A percentile compares a stretch with the other conserved stretches of the same genome.
Evolutionary conservation across 805 yeast genomes (phyloP).

Genomic region (Nakazawaea siamensis): DNA sequence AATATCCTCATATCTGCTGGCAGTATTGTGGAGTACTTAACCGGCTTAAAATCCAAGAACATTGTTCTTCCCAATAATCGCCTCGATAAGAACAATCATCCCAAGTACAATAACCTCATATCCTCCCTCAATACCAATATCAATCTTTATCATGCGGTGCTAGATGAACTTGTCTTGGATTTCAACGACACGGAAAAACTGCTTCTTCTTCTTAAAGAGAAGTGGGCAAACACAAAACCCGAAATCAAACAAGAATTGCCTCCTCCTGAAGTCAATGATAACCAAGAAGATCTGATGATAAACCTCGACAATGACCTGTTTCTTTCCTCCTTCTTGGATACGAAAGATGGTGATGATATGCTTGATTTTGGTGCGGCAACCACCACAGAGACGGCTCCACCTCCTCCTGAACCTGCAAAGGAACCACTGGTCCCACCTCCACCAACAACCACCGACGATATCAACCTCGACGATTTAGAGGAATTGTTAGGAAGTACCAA

Average conservation of each 20-base stretch:
- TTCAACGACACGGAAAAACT: constrained; percentile 7
- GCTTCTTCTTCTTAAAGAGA: constrained; percentile 1
- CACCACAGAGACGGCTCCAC: neutral
- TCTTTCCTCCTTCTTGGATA: too few species aligned
- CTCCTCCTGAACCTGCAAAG: neutral
- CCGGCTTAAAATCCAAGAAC: constrained; percentile 9
- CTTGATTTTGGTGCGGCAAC: constrained; percentile 7
- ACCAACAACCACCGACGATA: neutral
- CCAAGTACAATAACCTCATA: constrained; percentile 6
- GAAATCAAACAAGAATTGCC: neutral
- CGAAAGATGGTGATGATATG: neutral
- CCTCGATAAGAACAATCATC: constrained; percentile 4
- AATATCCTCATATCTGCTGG: constrained; percentile 9
- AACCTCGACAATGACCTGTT: too few species aligned
- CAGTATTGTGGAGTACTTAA: constrained; percentile 7
- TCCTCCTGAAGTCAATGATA: constrained; percentile 15
- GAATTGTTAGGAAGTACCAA: constrained; percentile 9
- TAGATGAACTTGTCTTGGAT: constrained; percentile 9
- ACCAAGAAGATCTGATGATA: too few species aligned
- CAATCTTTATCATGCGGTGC: constrained; percentile 3
- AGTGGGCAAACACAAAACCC: constrained; percentile 2
- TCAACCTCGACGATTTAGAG: constrained; percentile 9
- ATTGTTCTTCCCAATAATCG: constrained; percentile 9
- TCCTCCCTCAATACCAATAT: constrained; percentile 3
- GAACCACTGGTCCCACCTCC: neutral